Percentiles rank a stretch among this genome's conserved stretches.
These are phyloP conservation scores for Hanseniaspora singularis DNA, from an alignment of 805 yeast species.

Conservation along the genomic window DNA sequence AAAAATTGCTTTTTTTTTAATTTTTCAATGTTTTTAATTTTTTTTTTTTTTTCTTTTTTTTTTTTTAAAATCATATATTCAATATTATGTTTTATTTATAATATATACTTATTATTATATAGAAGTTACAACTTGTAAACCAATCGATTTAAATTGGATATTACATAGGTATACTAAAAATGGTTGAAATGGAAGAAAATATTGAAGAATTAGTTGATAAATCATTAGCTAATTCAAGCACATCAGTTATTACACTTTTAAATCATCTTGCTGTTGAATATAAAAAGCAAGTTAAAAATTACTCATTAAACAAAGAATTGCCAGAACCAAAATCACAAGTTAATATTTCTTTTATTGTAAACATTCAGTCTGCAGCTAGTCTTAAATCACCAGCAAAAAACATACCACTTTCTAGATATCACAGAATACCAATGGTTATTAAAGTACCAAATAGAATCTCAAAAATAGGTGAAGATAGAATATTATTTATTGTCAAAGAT, in stretches of 20 bases:
- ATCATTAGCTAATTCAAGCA: slow-evolving; percentile 3
- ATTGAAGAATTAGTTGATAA: too few species aligned
- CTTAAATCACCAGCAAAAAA: slow-evolving; percentile 15
- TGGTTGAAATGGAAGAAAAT: too few species aligned
- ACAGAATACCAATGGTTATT: slow-evolving; percentile 42
- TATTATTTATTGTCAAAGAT: slow-evolving; percentile 60
- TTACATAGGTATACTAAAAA: too few species aligned
- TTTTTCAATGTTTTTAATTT: too few species aligned
- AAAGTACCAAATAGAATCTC: slow-evolving; percentile 45
- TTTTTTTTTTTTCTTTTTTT: too few species aligned
- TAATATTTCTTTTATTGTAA: slow-evolving; percentile 11
- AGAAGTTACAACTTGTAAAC: too few species aligned
- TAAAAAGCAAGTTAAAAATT: slow-evolving; percentile 4
- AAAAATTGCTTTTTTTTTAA: too few species aligned
- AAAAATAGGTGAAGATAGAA: slow-evolving; percentile 36
- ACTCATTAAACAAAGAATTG: background rate
- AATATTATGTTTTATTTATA: too few species aligned
- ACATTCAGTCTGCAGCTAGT: slow-evolving; percentile 12
- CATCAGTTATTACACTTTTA: slow-evolving; percentile 6
- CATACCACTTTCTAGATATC: slow-evolving; percentile 20
- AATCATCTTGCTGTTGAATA: slow-evolving; percentile 8
- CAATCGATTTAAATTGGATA: too few species aligned
- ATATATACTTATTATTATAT: too few species aligned
- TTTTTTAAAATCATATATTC: too few species aligned
- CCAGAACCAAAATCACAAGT: slow-evolving; percentile 8